These are phyloP conservation scores for Porodaedalea pini DNA, from an alignment of 1,284 basidiomycete species.

Conservation along the genomic window DNA sequence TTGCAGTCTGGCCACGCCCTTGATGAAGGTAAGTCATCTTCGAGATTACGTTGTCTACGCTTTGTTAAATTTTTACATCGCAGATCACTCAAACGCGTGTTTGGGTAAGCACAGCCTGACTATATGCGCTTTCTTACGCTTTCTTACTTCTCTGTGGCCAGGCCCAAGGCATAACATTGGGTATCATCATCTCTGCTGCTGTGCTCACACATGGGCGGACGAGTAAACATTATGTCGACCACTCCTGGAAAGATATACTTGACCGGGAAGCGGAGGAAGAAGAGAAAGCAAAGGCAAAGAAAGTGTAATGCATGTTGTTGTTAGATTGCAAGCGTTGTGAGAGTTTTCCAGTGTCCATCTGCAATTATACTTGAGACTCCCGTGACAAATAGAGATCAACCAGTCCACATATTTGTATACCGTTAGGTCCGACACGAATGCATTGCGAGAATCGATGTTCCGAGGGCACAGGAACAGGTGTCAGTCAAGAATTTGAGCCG, in stretches of 20 bases:
- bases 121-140: not conserved
- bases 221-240: constrained; percentile 7
- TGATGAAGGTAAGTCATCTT: constrained; percentile 15
- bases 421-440: no score
- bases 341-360: no score
- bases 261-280: constrained; percentile 16
- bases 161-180: constrained; percentile 21
- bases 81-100: constrained; percentile 22
- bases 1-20: constrained; percentile 13
- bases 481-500: no score
- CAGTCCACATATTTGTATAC: no score
- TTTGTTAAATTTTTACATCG: not conserved
- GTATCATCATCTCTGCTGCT: constrained; percentile 20
- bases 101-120: constrained; percentile 14
- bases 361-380: no score
- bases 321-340: no score
- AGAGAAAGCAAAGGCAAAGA: constrained; percentile 1
- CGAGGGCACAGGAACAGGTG: no score
- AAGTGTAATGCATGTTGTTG: no score
- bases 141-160: not conserved
- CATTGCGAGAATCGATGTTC: no score
- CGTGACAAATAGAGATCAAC: no score
- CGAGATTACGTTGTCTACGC: not conserved
- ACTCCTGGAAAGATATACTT: constrained; percentile 20
- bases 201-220: constrained; percentile 15